A percentile compares a stretch with the other conserved stretches of the same genome.
phyloP scores from a whole-genome alignment of 306 rosid species.

The Crataegus laevigata region DNA sequence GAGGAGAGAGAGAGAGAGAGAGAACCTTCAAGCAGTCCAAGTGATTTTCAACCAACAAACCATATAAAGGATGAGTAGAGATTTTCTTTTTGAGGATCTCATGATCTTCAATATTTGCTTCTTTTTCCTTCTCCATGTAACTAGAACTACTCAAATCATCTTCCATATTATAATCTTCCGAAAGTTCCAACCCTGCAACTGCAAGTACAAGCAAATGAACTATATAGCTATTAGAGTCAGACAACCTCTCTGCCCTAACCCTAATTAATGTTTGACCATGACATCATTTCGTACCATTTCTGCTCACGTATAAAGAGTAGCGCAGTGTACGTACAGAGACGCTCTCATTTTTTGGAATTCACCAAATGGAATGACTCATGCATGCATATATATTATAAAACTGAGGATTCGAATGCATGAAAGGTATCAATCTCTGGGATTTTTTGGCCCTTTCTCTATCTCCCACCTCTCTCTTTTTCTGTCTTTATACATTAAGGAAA shows the following conservation, averaged over 20 bases:
- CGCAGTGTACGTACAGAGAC: conserved; percentile 25
- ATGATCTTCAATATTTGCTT: conserved; percentile 15
- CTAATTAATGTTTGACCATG: neutral
- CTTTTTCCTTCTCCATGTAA: neutral
- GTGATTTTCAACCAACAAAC: conserved; percentile 54
- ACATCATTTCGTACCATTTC: conserved; percentile 9
- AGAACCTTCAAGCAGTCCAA: conserved; percentile 70
- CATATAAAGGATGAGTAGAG: conserved; percentile 71
- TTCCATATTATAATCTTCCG: conserved; percentile 29
- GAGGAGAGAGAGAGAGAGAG: neutral
- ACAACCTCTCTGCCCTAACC: neutral
- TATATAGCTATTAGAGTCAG: neutral
- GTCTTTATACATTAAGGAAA: conserved; percentile 57
- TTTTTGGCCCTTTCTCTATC: conserved; percentile 33
- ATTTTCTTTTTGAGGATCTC: conserved; percentile 66
- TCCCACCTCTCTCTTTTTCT: conserved; percentile 22
- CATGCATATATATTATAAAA: conserved; percentile 28
- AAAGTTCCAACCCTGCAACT: neutral
- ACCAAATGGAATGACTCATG: conserved; percentile 40
- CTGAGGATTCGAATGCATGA: neutral
- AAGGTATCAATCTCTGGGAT: neutral
- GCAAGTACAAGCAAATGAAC: neutral
- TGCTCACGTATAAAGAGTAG: neutral
- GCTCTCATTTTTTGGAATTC: conserved; percentile 54
- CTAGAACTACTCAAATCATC: conserved; percentile 9